These are phyloP conservation scores for Rhododendron mucronatum DNA, from an alignment of 148 eudicot species.

Conservation along the genomic window DNA sequence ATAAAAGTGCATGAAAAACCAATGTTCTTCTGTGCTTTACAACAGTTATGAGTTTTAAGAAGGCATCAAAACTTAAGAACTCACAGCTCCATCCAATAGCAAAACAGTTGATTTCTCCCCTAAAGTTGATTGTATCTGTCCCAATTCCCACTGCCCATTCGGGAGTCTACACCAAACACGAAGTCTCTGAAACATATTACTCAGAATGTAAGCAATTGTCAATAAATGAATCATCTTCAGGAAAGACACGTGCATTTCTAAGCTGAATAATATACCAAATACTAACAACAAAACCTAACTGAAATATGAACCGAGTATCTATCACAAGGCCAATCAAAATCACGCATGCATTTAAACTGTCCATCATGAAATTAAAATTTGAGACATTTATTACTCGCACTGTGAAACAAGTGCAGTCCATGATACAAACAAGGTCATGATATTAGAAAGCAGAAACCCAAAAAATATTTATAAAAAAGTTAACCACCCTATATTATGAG, in stretches of 20 bases:
- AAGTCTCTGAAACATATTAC: conserved; percentile 63
- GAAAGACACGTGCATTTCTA: background rate
- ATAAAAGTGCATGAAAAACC: conserved; percentile 11
- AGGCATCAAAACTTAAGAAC: conserved; percentile 26
- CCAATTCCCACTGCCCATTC: conserved; percentile 69
- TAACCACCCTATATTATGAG: background rate
- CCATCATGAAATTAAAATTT: background rate
- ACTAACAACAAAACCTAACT: background rate
- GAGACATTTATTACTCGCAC: background rate
- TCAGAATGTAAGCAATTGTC: conserved; percentile 8
- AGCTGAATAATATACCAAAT: background rate
- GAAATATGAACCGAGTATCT: background rate
- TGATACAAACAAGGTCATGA: background rate
- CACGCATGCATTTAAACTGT: background rate
- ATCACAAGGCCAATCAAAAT: background rate
- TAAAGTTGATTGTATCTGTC: conserved; percentile 62
- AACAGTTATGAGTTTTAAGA: conserved; percentile 1
- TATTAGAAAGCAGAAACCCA: background rate
- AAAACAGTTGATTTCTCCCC: conserved; percentile 59
- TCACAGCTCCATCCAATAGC: conserved; percentile 64
- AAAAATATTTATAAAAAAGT: background rate
- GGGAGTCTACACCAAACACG: conserved; percentile 71
- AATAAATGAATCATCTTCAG: conserved; percentile 1
- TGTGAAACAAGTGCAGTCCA: background rate
- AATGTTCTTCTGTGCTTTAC: conserved; percentile 2